These are phyloP conservation scores for Austroboletus olivaceoglutinosus DNA, from an alignment of 1,284 basidiomycete species.

Conservation along the genomic window DNA sequence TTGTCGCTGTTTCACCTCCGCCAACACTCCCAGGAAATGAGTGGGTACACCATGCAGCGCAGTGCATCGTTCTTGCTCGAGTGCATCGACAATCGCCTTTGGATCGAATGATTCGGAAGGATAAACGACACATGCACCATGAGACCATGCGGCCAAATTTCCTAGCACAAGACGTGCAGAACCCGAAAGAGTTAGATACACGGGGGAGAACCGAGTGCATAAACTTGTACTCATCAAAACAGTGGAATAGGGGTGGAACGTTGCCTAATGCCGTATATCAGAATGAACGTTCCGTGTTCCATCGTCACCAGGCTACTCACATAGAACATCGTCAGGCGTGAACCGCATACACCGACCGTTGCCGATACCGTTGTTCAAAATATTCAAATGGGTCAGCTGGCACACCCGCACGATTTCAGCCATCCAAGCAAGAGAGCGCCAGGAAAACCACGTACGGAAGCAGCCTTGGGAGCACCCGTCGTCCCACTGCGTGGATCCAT, in stretches of 20 bases:
- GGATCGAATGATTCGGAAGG: conserved; percentile 68
- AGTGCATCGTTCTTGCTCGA: conserved; percentile 67
- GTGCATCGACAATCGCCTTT: conserved; percentile 60
- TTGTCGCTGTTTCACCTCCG: conserved; percentile 58
- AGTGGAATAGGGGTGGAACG: conserved; percentile 79
- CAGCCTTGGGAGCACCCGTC: conserved; percentile 76
- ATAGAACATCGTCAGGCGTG: conserved; percentile 61
- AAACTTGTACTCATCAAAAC: conserved; percentile 70
- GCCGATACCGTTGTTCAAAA: conserved; percentile 75
- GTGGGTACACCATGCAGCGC: conserved; percentile 84
- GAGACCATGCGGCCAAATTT: conserved; percentile 77
- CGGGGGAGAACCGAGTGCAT: not conserved
- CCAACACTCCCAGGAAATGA: conserved; percentile 74
- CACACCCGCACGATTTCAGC: not conserved
- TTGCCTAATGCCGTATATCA: conserved; percentile 51
- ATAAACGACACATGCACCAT: conserved; percentile 74
- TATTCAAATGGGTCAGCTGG: conserved; percentile 72
- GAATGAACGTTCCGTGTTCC: not conserved
- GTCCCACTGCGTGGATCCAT: conserved; percentile 55
- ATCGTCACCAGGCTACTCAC: conserved; percentile 42
- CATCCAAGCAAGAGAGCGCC: not conserved
- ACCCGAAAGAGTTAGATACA: conserved; percentile 9
- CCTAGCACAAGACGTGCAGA: conserved; percentile 71
- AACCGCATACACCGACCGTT: conserved; percentile 72
- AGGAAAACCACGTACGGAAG: conserved; percentile 52